Base-by-base conservation (phyloP, 2,329 filamentous ascomycete genomes). In the Fusarium nanum region DNA sequence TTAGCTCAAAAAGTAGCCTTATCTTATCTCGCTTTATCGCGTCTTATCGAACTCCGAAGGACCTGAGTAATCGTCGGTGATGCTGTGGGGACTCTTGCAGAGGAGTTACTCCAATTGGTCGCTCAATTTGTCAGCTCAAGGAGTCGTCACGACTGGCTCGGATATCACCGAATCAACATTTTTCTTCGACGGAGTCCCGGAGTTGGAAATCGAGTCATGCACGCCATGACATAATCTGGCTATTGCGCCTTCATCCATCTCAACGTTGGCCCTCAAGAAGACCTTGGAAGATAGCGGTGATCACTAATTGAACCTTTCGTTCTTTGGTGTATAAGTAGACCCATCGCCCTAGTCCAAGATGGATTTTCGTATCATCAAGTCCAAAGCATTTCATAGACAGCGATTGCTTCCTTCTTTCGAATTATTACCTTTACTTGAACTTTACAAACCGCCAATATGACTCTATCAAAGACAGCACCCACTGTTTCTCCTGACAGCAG, bases 401-500 rank as follows among this genome's bases (percentile, higher is more conserved):
- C n/a, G 34, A 53, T 27, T 42, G 9, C 32, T 14, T 40, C 20
- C 28, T 28, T n/a, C 8, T 41, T 6, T 27, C 12, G 9, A 37
- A 37, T 7, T 12, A 16, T 18, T 25, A 18, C 20, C 18, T 20
- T 12, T 14, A 27, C 13, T 40, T 37, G 10, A 10, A 11, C 18
- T 18, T 6, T 10, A n/a, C 11, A 16, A 13, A 1, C 11, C 12
- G 10, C 12, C 34, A 66, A 28, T 3, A 69, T 55, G 73, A 76
- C 60, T 16, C 25, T 55, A 5, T 32, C 60, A 27, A 55, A 60
- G n/a, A 49, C 46, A 30, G 46, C 23, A 22, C n/a, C 42, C 9
- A 16, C 52, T 18, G 64, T 64, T 4, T 34, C 54, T 3, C 27
- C 67, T 13, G 41, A 68, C 3, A 71, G 76, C 27, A 74, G 34